Evolutionary conservation across 2,329 filamentous ascomycete genomes (phyloP), one percentile per base, ranked within the genome.

Genomic region (Diaporthe destruens): DNA sequence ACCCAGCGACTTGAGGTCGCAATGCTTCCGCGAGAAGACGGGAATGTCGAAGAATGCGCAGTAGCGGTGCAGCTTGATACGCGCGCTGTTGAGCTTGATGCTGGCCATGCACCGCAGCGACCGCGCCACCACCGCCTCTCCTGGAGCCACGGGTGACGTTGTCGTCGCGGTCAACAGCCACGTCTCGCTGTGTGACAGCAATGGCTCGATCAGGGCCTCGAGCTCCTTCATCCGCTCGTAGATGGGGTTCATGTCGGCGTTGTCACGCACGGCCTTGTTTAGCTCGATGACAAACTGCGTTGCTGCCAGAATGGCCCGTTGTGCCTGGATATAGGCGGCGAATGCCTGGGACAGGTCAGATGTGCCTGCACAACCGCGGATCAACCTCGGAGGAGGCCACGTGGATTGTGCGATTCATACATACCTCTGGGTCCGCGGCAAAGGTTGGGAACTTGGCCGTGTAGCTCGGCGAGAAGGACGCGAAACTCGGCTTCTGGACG

Each of bases 51-150:
- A 84, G 77, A 88, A 88, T 11, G 86, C 86, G 74, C 82, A 84
- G 76, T 87, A 87, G 1, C 86, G 83, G 74, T 88, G 86, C 3
- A 87, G 76, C 75, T 88, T 88, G 74, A 87, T 87, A 18, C 85
- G 80, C 14, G 86, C 85, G 77, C 86, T 87, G 76, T 87, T 87
- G 23, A 87, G 74, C 75, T 87, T 88, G 71, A 87, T 87, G 16
- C 82, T 81, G 12, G 85, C 82, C 79, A 87, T 87, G 39, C 81
- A 83, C 57, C 84, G 81, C 20, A 88, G 77, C 1, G 85, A 81
- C 59, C 84, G 82, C 2, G 82, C 81, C 7, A 87, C 79, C 1
- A 83, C 80, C 7, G 79, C 78, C 74, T 88, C 86, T 0, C 77
- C 78, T 14, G 77, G 78, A 69, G 83, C 81, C 9, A 84, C 78